Evolutionary conservation across 805 yeast species (phyloP).

Genomic region (Lipomyces kockii): DNA sequence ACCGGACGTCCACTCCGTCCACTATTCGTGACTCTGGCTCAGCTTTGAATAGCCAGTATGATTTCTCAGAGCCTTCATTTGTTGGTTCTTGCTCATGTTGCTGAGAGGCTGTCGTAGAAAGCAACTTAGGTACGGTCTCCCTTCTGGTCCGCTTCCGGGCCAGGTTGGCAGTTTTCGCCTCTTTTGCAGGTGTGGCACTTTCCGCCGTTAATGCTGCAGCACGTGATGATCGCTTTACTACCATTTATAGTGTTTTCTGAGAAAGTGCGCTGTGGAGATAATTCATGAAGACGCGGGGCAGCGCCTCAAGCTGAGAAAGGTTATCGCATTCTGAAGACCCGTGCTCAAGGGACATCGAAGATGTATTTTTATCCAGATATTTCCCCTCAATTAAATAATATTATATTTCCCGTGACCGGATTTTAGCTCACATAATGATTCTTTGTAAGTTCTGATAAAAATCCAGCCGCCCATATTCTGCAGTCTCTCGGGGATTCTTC

Average conservation of each 20-base stretch:
- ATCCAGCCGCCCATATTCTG: too few species aligned
- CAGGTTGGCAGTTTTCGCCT: neutral
- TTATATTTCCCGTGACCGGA: too few species aligned
- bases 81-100: neutral
- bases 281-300: too few species aligned
- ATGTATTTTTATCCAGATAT: too few species aligned
- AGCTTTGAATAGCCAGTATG: constrained; percentile 60
- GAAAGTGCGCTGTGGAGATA: neutral
- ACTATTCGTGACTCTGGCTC: constrained; percentile 59
- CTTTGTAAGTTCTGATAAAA: too few species aligned
- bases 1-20: constrained; percentile 55
- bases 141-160: neutral
- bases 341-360: too few species aligned
- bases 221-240: constrained; percentile 10
- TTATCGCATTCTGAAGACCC: too few species aligned
- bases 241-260: neutral
- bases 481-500: too few species aligned
- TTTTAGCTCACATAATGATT: too few species aligned
- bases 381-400: too few species aligned
- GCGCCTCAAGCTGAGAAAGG: too few species aligned
- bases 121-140: neutral
- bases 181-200: neutral
- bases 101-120: neutral
- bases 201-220: constrained; percentile 1
- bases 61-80: neutral